phyloP scores from a whole-genome alignment of 257 asterid species.

The Nicotiana obtusifolia region DNA sequence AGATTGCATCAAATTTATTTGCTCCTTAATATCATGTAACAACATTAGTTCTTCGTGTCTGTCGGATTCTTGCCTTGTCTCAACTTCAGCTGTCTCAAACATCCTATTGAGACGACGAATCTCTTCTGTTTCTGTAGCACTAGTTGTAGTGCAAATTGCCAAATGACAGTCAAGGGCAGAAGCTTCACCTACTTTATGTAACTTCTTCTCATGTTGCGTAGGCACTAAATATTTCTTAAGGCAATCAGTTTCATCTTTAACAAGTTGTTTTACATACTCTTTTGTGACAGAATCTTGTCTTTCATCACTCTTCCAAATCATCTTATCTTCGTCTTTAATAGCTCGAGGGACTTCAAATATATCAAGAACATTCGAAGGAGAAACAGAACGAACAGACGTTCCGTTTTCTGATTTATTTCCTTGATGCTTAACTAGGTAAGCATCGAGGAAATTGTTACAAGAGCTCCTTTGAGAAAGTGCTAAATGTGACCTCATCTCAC shows the following conservation, averaged over 20 bases:
- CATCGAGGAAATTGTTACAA: constrained; percentile 2
- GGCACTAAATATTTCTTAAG: constrained; percentile 51
- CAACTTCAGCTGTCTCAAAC: constrained; percentile 36
- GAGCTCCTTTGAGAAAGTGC: constrained; percentile 24
- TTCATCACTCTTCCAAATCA: constrained; percentile 10
- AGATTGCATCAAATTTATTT: constrained; percentile 39
- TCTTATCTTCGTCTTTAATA: constrained; percentile 26
- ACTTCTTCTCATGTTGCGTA: constrained; percentile 24
- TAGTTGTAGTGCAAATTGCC: constrained; percentile 26
- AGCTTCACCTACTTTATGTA: constrained; percentile 31
- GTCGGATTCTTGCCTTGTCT: constrained; percentile 6
- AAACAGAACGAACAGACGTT: constrained; percentile 17
- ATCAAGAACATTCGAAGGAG: constrained; percentile 54
- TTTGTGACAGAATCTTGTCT: constrained; percentile 17
- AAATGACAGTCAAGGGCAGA: constrained; percentile 27
- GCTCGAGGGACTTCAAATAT: constrained; percentile 85
- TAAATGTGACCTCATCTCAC: constrained; percentile 32
- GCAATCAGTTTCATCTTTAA: constrained; percentile 47
- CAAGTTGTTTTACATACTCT: constrained; percentile 21
- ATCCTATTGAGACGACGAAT: constrained; percentile 20
- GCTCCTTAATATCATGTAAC: constrained; percentile 58
- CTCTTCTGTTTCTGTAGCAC: constrained; percentile 18
- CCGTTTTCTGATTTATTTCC: constrained; percentile 8
- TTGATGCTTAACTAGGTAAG: constrained; percentile 20
- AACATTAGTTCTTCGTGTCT: constrained; percentile 47